Conservation (phyloP, 495 filamentous ascomycete species). For the Alectoria sarmentosa region DNA sequence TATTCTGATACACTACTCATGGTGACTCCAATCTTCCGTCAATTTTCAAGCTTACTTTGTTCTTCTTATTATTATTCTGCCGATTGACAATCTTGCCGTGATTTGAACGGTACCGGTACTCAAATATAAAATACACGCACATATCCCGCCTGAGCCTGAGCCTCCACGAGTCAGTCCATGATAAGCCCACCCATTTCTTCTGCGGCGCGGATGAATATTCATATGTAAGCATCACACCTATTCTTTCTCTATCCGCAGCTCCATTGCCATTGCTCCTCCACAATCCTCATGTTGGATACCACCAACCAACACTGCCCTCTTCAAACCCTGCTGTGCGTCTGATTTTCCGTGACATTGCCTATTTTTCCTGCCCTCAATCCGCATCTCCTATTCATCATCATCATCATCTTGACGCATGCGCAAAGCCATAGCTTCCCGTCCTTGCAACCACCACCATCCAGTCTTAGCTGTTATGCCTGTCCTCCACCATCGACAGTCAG, state of each 20-base stretch:
- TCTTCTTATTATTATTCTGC: not conserved
- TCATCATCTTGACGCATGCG: not conserved
- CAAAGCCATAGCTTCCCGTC: not conserved
- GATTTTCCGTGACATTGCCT: not conserved
- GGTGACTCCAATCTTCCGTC: not conserved
- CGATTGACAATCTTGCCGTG: slow-evolving; percentile 14
- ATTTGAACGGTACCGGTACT: too few relatives aligned
- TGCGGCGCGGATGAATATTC: slow-evolving; percentile 19
- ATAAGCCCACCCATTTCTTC: slow-evolving; percentile 9
- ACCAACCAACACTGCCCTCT: slow-evolving; percentile 3
- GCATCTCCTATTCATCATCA: not conserved
- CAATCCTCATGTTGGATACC: not conserved
- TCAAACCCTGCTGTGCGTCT: not conserved
- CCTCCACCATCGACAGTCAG: slow-evolving; percentile 15
- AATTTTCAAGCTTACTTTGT: not conserved
- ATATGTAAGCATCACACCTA: slow-evolving; percentile 13
- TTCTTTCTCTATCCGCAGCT: not conserved
- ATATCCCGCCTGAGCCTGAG: not conserved
- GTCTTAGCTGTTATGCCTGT: slow-evolving; percentile 17
- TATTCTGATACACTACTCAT: too few relatives aligned
- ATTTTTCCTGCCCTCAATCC: not conserved
- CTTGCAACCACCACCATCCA: not conserved
- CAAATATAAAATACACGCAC: not conserved
- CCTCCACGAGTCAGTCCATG: too few relatives aligned
- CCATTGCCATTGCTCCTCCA: not conserved